Percentiles rank a stretch among this genome's conserved stretches.
Evolutionary conservation across 2,329 filamentous ascomycete species (phyloP).

Genomic region (Aspergillus quadrilineatus): DNA sequence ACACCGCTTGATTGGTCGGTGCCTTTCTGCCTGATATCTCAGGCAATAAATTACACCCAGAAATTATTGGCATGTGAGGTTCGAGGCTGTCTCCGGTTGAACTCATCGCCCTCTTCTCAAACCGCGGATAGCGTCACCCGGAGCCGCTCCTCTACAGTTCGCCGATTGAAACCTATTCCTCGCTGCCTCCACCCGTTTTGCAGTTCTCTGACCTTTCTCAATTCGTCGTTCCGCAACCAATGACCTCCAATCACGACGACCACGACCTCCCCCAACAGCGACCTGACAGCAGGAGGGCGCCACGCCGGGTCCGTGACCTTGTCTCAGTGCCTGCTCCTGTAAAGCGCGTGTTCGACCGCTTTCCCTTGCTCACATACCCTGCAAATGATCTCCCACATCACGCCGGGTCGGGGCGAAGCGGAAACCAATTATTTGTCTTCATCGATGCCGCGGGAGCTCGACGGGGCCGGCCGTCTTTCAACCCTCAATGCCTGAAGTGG

Average conservation of each 20-base stretch:
- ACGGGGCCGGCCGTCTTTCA: slow-evolving; percentile 71
- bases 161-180: not conserved
- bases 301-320: slow-evolving; percentile 30
- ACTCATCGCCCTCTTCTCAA: not conserved
- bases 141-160: not conserved
- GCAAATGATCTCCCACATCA: slow-evolving; percentile 71
- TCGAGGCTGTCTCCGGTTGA: not conserved
- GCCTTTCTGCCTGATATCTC: slow-evolving; percentile 15
- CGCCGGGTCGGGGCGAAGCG: slow-evolving; percentile 48
- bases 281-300: slow-evolving; percentile 23
- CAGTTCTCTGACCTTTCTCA: not conserved
- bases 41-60: not conserved
- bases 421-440: slow-evolving; percentile 74
- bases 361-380: slow-evolving; percentile 75
- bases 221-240: slow-evolving; percentile 15
- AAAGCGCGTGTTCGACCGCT: slow-evolving; percentile 77
- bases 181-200: not conserved
- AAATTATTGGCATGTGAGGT: slow-evolving; percentile 8
- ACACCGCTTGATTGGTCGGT: slow-evolving; percentile 10
- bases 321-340: slow-evolving; percentile 65
- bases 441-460: slow-evolving; percentile 62
- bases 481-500: slow-evolving; percentile 93
- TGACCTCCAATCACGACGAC: slow-evolving; percentile 26
- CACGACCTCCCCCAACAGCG: slow-evolving; percentile 24
- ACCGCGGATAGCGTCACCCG: not conserved